phyloP scores from a whole-genome alignment of 306 rosid species.

The Sesbania bispinosa region DNA sequence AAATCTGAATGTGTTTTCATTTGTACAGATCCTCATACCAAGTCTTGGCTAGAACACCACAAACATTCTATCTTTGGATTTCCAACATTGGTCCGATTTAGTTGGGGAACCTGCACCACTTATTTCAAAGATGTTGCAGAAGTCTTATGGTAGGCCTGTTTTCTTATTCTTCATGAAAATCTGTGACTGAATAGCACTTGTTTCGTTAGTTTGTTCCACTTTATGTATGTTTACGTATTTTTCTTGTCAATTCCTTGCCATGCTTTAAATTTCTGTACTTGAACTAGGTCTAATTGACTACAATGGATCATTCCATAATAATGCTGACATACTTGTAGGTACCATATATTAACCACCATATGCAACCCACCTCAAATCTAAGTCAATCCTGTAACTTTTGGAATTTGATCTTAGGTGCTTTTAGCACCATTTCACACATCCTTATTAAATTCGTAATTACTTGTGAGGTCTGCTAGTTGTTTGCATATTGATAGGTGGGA shows the following conservation, averaged over 20 bases:
- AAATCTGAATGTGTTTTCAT: constrained; percentile 29
- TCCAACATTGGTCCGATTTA: constrained; percentile 89
- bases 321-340: background rate
- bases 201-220: background rate
- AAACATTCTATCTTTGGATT: constrained; percentile 81
- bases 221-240: constrained; percentile 9
- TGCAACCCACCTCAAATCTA: background rate
- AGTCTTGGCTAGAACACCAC: constrained; percentile 80
- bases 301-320: background rate
- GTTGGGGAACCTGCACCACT: constrained; percentile 94
- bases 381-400: background rate
- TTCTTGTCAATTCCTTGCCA: background rate
- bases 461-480: constrained; percentile 1
- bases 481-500: background rate
- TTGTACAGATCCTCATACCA: constrained; percentile 71
- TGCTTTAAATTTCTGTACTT: background rate
- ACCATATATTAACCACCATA: background rate
- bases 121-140: constrained; percentile 65
- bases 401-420: background rate
- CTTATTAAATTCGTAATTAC: background rate
- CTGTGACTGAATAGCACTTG: background rate
- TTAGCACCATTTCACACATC: background rate
- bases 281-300: background rate
- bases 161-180: constrained; percentile 21
- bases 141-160: constrained; percentile 69